These are phyloP conservation scores for Boletales sp. DNA, from an alignment of 768 basidiomycete species.

Conservation along the genomic window DNA sequence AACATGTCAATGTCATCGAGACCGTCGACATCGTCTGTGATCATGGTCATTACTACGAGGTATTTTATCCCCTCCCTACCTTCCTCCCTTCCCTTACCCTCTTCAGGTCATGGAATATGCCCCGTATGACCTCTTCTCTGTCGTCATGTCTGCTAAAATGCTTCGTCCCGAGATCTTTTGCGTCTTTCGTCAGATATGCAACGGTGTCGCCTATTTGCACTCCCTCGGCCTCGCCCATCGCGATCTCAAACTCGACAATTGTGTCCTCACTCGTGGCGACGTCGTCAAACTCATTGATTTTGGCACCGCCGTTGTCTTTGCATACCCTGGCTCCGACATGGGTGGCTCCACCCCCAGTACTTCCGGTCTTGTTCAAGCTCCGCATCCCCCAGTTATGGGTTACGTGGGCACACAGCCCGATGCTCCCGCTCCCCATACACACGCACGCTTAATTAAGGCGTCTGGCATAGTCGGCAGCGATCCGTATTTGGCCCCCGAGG, in stretches of 20 bases:
- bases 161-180: conserved; percentile 97
- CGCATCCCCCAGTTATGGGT: conserved; percentile 12
- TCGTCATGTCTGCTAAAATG: conserved; percentile 99
- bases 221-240: conserved; percentile 97
- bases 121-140: conserved; percentile 95
- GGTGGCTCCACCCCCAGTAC: conserved; percentile 29
- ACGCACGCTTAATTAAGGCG: conserved; percentile 49
- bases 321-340: conserved; percentile 87
- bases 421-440: conserved; percentile 38
- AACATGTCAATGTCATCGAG: conserved; percentile 95
- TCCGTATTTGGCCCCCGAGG: conserved; percentile 97
- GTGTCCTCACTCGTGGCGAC: conserved; percentile 95
- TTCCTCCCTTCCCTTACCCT: conserved; percentile 3
- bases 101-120: conserved; percentile 98
- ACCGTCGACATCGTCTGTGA: conserved; percentile 98
- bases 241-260: conserved; percentile 99
- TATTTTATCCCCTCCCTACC: conserved; percentile 28
- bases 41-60: conserved; percentile 98
- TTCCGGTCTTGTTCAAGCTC: conserved; percentile 3
- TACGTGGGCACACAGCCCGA: conserved; percentile 19
- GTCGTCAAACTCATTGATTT: conserved; percentile 99
- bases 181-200: conserved; percentile 97
- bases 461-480: conserved; percentile 95
- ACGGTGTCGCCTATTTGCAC: conserved; percentile 97
- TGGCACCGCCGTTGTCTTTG: conserved; percentile 99